Evolutionary conservation across 331 rosid genomes (phyloP).

Genomic region (Stylosanthes scabra): DNA sequence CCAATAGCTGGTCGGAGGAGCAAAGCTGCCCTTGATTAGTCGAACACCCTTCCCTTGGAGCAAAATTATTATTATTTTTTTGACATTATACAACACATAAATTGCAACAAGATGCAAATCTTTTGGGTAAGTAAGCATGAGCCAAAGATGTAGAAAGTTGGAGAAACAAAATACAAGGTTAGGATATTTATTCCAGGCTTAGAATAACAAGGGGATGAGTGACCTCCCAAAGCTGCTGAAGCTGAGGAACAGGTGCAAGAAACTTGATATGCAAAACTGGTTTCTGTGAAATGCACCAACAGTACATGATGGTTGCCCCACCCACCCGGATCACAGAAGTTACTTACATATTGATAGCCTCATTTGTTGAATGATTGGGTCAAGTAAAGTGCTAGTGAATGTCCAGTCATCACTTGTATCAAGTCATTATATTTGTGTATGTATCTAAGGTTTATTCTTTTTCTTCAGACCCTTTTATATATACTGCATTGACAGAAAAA

Average conservation of each 20-base stretch:
- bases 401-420: constrained; percentile 38
- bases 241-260: constrained; percentile 37
- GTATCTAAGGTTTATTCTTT: constrained; percentile 34
- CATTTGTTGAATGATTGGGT: constrained; percentile 37
- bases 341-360: constrained; percentile 22
- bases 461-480: constrained; percentile 9
- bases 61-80: constrained; percentile 46
- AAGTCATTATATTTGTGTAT: constrained; percentile 45
- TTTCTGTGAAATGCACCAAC: constrained; percentile 26
- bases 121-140: constrained; percentile 33
- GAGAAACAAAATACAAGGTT: constrained; percentile 36
- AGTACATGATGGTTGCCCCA: constrained; percentile 17
- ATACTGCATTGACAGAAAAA: constrained; percentile 33
- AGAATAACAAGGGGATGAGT: constrained; percentile 32
- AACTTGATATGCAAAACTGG: constrained; percentile 26
- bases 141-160: constrained; percentile 29
- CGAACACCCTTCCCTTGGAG: constrained; percentile 35
- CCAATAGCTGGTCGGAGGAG: constrained; percentile 81
- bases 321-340: constrained; percentile 33
- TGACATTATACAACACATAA: constrained; percentile 39
- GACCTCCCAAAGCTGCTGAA: constrained; percentile 27
- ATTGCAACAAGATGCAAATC: constrained; percentile 43
- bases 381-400: constrained; percentile 39
- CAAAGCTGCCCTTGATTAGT: constrained; percentile 87
- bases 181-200: constrained; percentile 50